Evolutionary conservation across 176 grass and related monocot genomes (phyloP).

Genomic region (Lolium perenne): DNA sequence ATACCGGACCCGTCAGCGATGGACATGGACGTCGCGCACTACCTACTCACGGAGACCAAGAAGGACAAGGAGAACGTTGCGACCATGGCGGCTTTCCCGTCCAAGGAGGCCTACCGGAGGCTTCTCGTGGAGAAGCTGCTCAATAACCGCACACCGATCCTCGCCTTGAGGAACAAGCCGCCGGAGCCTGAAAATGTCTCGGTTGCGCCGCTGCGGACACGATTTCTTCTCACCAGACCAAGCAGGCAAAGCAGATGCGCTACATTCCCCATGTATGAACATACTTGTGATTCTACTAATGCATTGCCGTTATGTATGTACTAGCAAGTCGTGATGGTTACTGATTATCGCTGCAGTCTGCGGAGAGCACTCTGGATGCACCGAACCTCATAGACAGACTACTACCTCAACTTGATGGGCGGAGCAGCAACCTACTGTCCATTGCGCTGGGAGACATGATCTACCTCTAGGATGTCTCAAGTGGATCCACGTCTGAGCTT

Average conservation of each 20-base stretch:
- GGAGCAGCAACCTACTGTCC: constrained; percentile 66
- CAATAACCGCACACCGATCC: constrained; percentile 65
- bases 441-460: constrained; percentile 65
- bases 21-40: constrained; percentile 80
- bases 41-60: constrained; percentile 60
- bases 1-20: constrained; percentile 54
- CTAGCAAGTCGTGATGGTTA: background rate
- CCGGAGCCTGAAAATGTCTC: constrained; percentile 53
- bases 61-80: constrained; percentile 72
- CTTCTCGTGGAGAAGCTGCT: constrained; percentile 74
- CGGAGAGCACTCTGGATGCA: constrained; percentile 70
- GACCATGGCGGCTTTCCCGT: constrained; percentile 38
- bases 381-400: constrained; percentile 71
- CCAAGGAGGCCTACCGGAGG: constrained; percentile 66
- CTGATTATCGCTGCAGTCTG: constrained; percentile 53
- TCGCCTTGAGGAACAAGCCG: constrained; percentile 71
- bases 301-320: background rate
- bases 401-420: constrained; percentile 74
- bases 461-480: constrained; percentile 64
- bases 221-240: constrained; percentile 44
- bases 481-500: constrained; percentile 66
- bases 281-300: background rate
- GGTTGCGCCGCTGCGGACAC: background rate
- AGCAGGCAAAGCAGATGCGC: constrained; percentile 56
- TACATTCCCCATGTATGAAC: constrained; percentile 64